Base-by-base conservation (phyloP, 2,329 filamentous ascomycete species). In the Trichoderma polysporum region DNA sequence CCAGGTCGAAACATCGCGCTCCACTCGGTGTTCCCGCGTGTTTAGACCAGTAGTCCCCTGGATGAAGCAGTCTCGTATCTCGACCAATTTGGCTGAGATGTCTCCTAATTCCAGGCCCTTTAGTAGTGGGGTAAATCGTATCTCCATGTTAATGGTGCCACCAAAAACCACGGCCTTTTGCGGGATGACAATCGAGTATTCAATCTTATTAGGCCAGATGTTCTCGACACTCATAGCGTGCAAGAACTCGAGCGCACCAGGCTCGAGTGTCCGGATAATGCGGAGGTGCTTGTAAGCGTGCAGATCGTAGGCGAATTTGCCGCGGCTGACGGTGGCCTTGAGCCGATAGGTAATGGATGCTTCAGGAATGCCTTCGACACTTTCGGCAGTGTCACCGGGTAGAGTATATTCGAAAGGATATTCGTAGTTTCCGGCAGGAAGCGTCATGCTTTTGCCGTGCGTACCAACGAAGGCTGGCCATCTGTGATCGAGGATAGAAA, bases 201-300 rank as follows among this genome's bases (percentile, higher is more conserved):
- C 92, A 73, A 98, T 87, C 83, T 99, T 99, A 82, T 97, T 95
- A 6, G 93, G 91, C 95, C 95, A 99, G 70, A 97, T 91, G 75
- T 97, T 97, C 79, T 97, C 94, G 70, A 98, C 94, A 70, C 92
- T 92, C 92, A 97, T 95, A 56, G 93, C 90, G 78, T 98, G 91
- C 41, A 91, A 85, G 69, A 94, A 86, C 75, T 94, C 91, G 67
- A 94, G 83, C 12, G 91, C 90, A 59, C 89, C 89, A 12, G 91
- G 86, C 68, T 92, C 90, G 54, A 94, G 81, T 0, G 92, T 94
- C 66, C 92, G 87, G 67, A 94, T 91, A 66, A 94, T 87, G 65
- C 92, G 87, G 66, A 95, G 79, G 62, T 91, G 89, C 77, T 94
- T 94, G 76, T 90, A 90, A 37, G 92, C 87, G 71, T 91, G 88